A percentile compares a stretch with the other conserved stretches of the same genome.
Evolutionary conservation across 768 basidiomycete genomes (phyloP).

Genomic region (Rhodotorula babjevae): DNA sequence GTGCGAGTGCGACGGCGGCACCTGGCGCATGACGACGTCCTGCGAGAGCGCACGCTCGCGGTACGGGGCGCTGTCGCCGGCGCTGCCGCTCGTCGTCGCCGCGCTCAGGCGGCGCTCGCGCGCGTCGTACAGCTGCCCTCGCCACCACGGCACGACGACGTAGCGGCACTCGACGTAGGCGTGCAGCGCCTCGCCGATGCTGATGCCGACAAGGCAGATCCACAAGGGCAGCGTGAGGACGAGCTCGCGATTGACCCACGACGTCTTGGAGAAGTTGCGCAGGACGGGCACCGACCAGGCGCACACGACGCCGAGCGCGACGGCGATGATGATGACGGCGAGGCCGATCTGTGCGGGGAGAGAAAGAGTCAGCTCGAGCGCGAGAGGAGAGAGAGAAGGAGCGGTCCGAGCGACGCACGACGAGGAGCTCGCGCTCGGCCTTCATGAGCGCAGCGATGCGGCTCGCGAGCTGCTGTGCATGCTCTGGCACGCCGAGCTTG

Average conservation of each 20-base stretch:
- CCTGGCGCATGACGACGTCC: background rate
- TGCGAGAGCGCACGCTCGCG: too few relatives aligned
- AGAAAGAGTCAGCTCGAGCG: background rate
- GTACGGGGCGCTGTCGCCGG: too few relatives aligned
- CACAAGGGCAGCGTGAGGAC: background rate
- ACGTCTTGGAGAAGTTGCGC: fast-evolving
- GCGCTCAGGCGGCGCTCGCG: background rate
- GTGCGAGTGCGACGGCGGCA: too few relatives aligned
- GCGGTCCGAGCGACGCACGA: background rate
- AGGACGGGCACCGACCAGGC: background rate
- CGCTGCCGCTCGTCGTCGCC: background rate
- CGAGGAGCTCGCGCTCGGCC: background rate
- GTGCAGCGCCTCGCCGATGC: background rate
- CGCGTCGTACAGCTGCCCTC: background rate
- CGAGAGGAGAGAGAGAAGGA: background rate
- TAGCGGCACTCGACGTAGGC: background rate
- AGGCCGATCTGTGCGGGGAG: background rate
- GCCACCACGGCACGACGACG: background rate
- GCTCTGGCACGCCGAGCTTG: background rate
- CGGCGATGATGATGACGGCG: background rate
- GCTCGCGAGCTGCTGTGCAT: background rate
- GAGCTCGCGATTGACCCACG: background rate
- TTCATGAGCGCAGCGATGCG: background rate
- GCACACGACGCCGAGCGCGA: background rate
- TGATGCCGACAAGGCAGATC: background rate